Evolutionary conservation across 306 rosid species (phyloP), one percentile per base, ranked within the genome.

Genomic region (Cyamopsis tetragonoloba): DNA sequence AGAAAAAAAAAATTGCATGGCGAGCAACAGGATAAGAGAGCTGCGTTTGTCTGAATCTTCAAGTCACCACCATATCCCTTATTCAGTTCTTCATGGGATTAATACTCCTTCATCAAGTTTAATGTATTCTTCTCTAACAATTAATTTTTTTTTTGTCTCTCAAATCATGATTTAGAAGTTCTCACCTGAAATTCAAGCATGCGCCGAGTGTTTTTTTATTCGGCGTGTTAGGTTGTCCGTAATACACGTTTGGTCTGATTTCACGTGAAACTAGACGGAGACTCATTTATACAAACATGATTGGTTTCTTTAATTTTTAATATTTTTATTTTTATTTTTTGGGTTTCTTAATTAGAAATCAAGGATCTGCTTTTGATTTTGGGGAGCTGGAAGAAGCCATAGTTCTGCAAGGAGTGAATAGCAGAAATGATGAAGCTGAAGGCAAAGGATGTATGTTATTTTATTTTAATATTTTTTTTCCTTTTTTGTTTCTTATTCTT

Each of bases 381-480:
- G 96, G 93, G 56, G 96, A 86, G 86, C 84, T 92, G 55, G 93
- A 89, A 77, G 89, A 92, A 80, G 98, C 96, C 70, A 87, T 92
- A 37, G 88, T 80, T 32, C 76, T 91, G 74, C 96, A 86, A 77
- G 96, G 91, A 67, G 78, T 89, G 31, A 83, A 83, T 73, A 61
- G 74, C 19, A 70, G 86, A 76, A 83, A 88, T 83, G 89, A 92
- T 84, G 96, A 86, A 74, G 89, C 89, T 84, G 96, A 86, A 74
- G 68, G 76, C 41, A 87, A 85, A 93, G 82, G 85, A 93, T 66
- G 89, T 84, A 79, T 49, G 86, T 71, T n/a, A n/a, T n/a, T n/a
- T n/a, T n/a, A n/a, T n/a, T n/a, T n/a, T n/a, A n/a, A n/a, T n/a
- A n/a, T n/a, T n/a, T n/a, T n/a, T n/a, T n/a, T 27, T 55, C 50